Conservation (phyloP, 108 stramenopile genomes). For the Ochromonas danica region DNA sequence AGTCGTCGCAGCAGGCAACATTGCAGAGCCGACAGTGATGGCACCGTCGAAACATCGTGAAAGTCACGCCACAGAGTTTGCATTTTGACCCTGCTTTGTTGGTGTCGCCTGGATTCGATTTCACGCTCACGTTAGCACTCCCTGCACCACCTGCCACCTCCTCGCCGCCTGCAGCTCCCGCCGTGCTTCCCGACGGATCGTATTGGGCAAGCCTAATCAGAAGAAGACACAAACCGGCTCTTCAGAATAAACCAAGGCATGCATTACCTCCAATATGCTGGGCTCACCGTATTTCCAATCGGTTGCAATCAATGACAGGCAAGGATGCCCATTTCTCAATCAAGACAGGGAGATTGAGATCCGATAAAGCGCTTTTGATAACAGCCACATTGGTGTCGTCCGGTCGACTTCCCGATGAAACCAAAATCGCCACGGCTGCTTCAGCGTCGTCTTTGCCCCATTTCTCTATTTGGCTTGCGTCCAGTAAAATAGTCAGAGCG, state of each 20-base stretch:
- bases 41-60: slow-evolving; percentile 11
- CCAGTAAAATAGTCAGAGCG: background rate
- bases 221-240: too few relatives aligned
- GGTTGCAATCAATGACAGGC: background rate
- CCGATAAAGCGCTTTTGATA: too few relatives aligned
- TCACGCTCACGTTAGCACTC: too few relatives aligned
- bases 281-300: too few relatives aligned
- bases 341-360: background rate
- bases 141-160: too few relatives aligned
- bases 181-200: too few relatives aligned
- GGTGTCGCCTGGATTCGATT: too few relatives aligned
- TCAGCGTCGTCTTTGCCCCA: background rate
- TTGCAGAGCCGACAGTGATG: slow-evolving; percentile 30
- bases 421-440: background rate
- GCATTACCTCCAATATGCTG: too few relatives aligned
- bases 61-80: background rate
- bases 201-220: too few relatives aligned
- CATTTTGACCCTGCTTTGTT: too few relatives aligned
- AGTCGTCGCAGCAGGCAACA: slow-evolving; percentile 23
- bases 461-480: background rate
- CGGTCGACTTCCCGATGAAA: background rate
- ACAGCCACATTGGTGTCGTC: background rate
- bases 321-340: background rate
- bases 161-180: too few relatives aligned
- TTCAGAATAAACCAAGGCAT: too few relatives aligned